These are phyloP conservation scores for Pichia phayaonensis DNA, from an alignment of 805 yeast species.

Conservation along the genomic window DNA sequence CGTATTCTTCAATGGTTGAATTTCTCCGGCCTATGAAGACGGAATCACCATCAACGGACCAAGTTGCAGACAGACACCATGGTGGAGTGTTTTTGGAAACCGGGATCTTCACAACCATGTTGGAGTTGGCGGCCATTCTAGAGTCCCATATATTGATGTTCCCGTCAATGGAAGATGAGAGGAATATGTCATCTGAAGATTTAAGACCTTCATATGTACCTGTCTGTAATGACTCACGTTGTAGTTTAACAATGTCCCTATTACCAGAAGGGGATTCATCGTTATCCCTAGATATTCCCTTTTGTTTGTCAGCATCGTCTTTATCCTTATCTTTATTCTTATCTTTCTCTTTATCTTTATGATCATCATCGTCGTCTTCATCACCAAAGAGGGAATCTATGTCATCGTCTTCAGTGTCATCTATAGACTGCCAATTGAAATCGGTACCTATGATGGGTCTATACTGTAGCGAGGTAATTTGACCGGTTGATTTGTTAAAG, in stretches of 20 bases:
- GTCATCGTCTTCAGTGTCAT: conserved; percentile 11
- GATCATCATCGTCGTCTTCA: conserved; percentile 31
- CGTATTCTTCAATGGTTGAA: conserved; percentile 72
- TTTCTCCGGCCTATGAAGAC: conserved; percentile 86
- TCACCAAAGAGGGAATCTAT: conserved; percentile 42
- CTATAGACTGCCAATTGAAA: conserved; percentile 17
- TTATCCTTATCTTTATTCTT: conserved; percentile 27
- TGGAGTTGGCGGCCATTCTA: conserved; percentile 30
- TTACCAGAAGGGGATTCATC: conserved; percentile 2
- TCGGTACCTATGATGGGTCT: conserved; percentile 52
- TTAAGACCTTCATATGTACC: conserved; percentile 20
- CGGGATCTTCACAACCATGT: conserved; percentile 23
- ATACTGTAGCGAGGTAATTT: conserved; percentile 67
- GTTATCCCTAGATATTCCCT: neutral
- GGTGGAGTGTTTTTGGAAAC: conserved; percentile 73
- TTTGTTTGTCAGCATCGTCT: conserved; percentile 23
- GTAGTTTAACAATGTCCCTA: conserved; percentile 21
- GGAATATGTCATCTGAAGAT: conserved; percentile 43
- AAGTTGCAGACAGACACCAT: conserved; percentile 85
- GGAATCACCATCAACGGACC: conserved; percentile 79
- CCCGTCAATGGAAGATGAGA: conserved; percentile 83
- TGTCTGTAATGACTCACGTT: conserved; percentile 38
- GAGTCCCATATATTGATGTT: conserved; percentile 75
- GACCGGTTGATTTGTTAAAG: conserved; percentile 61
- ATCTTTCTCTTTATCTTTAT: conserved; percentile 14